phyloP scores from a whole-genome alignment of 2,329 filamentous ascomycete genomes.

The Sclerotinia subarctica region DNA sequence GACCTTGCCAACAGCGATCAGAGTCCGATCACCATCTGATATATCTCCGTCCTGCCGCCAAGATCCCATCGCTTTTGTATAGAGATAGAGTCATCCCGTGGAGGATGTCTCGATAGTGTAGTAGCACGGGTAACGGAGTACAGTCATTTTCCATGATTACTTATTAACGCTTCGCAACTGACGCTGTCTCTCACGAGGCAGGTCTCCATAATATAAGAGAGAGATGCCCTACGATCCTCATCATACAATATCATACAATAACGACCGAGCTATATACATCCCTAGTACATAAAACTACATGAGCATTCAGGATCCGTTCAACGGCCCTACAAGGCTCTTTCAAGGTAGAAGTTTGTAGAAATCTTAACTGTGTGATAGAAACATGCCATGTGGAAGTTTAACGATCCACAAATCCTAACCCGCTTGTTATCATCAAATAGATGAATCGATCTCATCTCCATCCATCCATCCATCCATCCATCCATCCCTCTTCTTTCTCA shows the following conservation, averaged over 20 bases:
- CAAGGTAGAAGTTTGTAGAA: neutral
- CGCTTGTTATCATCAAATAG: too few relatives aligned
- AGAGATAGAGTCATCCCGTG: too few relatives aligned
- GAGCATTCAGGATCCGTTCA: too few relatives aligned
- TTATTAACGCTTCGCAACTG: neutral
- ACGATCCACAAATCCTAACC: too few relatives aligned
- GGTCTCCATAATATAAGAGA: too few relatives aligned
- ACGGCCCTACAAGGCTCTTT: conserved; percentile 6
- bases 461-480: too few relatives aligned
- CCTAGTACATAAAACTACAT: neutral
- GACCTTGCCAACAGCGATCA: neutral
- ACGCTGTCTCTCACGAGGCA: neutral
- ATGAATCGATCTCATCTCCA: too few relatives aligned
- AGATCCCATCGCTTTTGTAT: neutral
- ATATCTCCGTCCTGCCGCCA: neutral
- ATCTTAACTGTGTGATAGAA: neutral
- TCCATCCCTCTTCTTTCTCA: too few relatives aligned
- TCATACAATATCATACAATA: neutral
- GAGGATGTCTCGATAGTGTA: neutral
- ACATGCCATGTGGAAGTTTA: too few relatives aligned
- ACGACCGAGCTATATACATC: neutral
- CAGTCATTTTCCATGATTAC: neutral
- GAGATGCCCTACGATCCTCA: neutral
- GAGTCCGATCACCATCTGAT: neutral
- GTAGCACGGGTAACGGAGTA: too few relatives aligned